A percentile compares a stretch with the other conserved stretches of the same genome.
These are phyloP conservation scores for Ustilago cynodontis DNA, from an alignment of 1,284 basidiomycete genomes.

Conservation along the genomic window DNA sequence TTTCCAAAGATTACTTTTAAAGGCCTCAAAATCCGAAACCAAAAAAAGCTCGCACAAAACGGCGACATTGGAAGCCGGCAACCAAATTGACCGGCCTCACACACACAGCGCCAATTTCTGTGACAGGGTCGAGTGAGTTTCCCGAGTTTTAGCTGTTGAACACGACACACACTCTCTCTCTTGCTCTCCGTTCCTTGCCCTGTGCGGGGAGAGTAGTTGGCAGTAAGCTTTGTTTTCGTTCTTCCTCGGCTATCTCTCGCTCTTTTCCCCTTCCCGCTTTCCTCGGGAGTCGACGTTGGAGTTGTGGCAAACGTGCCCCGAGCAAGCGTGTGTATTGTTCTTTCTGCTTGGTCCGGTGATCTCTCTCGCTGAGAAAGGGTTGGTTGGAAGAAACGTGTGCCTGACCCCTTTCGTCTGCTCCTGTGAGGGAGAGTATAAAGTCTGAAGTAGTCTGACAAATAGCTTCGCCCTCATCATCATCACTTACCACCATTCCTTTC, in stretches of 20 bases:
- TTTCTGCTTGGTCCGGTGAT: slow-evolving; percentile 27
- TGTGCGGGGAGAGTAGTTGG: slow-evolving; percentile 16
- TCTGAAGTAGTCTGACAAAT: not conserved
- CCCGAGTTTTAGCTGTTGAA: slow-evolving; percentile 10
- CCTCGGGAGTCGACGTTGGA: not conserved
- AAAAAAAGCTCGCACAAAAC: not conserved
- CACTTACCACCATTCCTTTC: not conserved
- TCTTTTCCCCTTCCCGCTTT: not conserved
- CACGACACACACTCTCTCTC: slow-evolving; percentile 15
- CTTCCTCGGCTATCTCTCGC: slow-evolving; percentile 40
- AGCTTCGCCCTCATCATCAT: not conserved
- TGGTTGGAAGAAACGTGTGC: slow-evolving; percentile 18
- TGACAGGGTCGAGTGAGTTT: slow-evolving; percentile 8
- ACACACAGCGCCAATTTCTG: not conserved
- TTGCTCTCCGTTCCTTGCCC: slow-evolving; percentile 6
- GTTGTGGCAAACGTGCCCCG: slow-evolving; percentile 20
- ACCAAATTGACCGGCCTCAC: slow-evolving; percentile 39
- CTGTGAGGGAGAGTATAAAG: slow-evolving; percentile 20
- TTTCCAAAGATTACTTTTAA: slow-evolving; percentile 4
- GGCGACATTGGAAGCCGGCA: slow-evolving; percentile 12
- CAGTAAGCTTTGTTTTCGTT: slow-evolving; percentile 1
- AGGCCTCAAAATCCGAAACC: not conserved
- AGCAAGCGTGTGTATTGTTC: slow-evolving; percentile 14
- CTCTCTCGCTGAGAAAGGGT: slow-evolving; percentile 8
- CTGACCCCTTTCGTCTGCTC: not conserved